Percentiles rank a stretch among this genome's conserved stretches.
phyloP scores from a whole-genome alignment of 306 rosid species.

The Ormosia semicastrata region DNA sequence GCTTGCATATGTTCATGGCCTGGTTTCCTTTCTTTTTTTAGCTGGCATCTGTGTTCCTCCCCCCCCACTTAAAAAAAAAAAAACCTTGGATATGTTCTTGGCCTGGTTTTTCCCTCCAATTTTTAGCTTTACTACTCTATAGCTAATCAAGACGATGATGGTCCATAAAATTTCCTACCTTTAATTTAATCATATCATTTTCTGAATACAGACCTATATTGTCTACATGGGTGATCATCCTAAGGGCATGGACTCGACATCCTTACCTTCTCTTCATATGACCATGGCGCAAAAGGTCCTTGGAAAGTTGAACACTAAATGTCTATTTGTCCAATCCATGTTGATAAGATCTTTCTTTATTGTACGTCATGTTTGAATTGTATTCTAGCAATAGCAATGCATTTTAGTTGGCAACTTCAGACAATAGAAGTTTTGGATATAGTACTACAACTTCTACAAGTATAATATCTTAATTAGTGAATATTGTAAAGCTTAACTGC shows the following conservation, averaged over 20 bases:
- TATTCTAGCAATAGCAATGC: background rate
- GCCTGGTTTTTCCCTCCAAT: no score
- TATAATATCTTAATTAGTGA: background rate
- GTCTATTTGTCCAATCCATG: background rate
- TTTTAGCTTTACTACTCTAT: no score
- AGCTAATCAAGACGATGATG: no score
- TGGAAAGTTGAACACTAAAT: constrained; percentile 26
- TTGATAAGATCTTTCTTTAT: background rate
- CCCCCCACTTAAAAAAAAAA: no score
- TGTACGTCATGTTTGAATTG: background rate
- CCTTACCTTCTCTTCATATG: constrained; percentile 32
- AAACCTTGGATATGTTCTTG: no score
- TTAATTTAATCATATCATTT: background rate
- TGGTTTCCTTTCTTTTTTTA: no score
- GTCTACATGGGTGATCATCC: constrained; percentile 47
- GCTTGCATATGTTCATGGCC: no score
- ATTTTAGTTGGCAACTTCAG: background rate
- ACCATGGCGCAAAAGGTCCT: constrained; percentile 32
- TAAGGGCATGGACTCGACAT: constrained; percentile 9
- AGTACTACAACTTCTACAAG: background rate
- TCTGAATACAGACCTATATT: constrained; percentile 31
- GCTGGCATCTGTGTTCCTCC: no score
- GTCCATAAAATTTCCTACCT: background rate
- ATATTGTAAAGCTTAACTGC: background rate
- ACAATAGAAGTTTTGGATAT: background rate